phyloP scores from a whole-genome alignment of 2,329 filamentous ascomycete genomes.

The Penicillium concentricum region DNA sequence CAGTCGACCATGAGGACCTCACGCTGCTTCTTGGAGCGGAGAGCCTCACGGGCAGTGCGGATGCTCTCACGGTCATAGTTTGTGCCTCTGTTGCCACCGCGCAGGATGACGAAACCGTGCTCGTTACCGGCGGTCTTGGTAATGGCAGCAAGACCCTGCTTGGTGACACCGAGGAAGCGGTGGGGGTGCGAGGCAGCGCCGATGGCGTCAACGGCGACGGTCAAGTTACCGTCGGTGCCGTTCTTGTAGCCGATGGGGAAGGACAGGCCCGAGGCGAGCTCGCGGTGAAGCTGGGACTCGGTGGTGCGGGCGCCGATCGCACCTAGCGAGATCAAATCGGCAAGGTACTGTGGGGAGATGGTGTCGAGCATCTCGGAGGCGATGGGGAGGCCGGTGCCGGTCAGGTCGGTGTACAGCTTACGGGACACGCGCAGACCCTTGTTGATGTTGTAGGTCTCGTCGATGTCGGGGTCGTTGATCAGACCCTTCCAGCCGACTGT shows the following conservation, averaged over 20 bases:
- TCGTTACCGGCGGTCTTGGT: constrained; percentile 91
- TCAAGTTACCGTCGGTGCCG: constrained; percentile 88
- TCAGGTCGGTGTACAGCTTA: constrained; percentile 90
- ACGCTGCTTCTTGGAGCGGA: constrained; percentile 79
- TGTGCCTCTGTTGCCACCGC: constrained; percentile 85
- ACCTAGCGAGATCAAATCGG: constrained; percentile 91
- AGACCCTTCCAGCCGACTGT: constrained; percentile 99
- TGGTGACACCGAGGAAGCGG: constrained; percentile 98
- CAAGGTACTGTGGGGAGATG: constrained; percentile 96
- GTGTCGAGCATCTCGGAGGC: constrained; percentile 98
- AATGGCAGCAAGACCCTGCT: constrained; percentile 93
- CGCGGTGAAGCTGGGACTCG: constrained; percentile 92
- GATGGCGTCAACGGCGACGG: constrained; percentile 93
- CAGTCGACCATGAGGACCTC: constrained; percentile 97
- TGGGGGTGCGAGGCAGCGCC: constrained; percentile 67
- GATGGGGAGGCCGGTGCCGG: constrained; percentile 83
- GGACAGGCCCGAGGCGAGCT: constrained; percentile 89
- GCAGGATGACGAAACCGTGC: constrained; percentile 94
- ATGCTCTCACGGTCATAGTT: constrained; percentile 91
- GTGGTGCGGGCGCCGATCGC: constrained; percentile 96
- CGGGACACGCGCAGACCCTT: constrained; percentile 92
- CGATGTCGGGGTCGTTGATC: constrained; percentile 98
- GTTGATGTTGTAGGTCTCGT: constrained; percentile 98
- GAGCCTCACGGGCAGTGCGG: constrained; percentile 70
- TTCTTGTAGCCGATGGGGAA: constrained; percentile 99